phyloP scores from a whole-genome alignment of 257 asterid species.

The Nicotiana knightiana region DNA sequence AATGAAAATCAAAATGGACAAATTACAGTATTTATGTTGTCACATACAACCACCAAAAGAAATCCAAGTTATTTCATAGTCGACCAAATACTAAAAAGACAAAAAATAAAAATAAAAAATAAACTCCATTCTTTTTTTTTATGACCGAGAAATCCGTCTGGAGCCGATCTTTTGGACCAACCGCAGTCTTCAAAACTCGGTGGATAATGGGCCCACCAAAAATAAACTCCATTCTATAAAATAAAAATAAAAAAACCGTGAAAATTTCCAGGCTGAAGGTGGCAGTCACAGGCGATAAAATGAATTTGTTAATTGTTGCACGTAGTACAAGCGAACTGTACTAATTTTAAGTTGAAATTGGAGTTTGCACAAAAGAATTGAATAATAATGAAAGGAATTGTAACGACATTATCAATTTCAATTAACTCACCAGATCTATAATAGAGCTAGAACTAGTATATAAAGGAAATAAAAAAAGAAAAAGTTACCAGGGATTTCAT shows the following conservation, averaged over 20 bases:
- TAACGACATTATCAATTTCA: neutral
- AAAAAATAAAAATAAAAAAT: neutral
- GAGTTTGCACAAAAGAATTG: neutral
- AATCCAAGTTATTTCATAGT: neutral
- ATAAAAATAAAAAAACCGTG: too few species aligned
- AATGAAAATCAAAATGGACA: neutral
- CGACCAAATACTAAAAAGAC: neutral
- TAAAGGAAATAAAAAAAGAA: neutral
- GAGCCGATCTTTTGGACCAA: too few species aligned
- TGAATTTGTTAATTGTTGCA: too few species aligned
- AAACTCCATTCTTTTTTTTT: neutral
- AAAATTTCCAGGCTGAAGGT: too few species aligned
- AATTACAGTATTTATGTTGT: neutral
- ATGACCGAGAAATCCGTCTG: too few species aligned
- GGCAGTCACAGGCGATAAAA: too few species aligned
- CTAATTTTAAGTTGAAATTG: neutral
- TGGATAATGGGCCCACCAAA: too few species aligned
- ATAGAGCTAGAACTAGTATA: neutral
- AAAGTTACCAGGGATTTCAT: slow-evolving; percentile 51
- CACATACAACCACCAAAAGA: neutral
- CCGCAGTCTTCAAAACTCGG: too few species aligned
- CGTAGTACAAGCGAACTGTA: neutral
- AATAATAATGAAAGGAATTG: neutral
- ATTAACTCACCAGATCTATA: slow-evolving; percentile 9
- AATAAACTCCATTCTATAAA: neutral